A percentile compares a stretch with the other conserved stretches of the same genome.
Conservation (phyloP, 1,139 yeast genomes). For the Blastobotrys aristatus region DNA sequence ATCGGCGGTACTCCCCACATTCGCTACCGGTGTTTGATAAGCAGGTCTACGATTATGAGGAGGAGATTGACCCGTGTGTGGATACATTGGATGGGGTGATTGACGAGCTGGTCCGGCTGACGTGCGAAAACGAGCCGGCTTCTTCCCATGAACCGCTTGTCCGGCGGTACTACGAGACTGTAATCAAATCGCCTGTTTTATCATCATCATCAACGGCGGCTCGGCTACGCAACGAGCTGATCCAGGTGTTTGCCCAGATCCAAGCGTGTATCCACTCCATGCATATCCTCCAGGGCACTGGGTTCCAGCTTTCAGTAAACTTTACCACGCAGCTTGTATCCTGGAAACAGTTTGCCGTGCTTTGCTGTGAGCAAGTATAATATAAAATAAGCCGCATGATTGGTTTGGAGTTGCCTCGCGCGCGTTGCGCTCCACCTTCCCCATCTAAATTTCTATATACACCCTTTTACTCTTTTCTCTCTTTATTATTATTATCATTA, state of each 20-base stretch:
- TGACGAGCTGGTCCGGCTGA: conserved; percentile 10
- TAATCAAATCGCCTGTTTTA: no score
- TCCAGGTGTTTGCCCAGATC: conserved; percentile 13
- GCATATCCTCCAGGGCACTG: conserved; percentile 8
- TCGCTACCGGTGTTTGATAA: conserved; percentile 4
- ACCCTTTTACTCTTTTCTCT: no score
- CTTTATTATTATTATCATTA: no score
- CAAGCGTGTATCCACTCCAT: conserved; percentile 16
- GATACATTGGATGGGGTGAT: conserved; percentile 5
- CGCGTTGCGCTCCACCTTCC: no score
- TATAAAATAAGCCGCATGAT: no score
- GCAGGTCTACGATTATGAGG: conserved; percentile 5
- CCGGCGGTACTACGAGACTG: not conserved
- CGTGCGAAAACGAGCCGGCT: conserved; percentile 5
- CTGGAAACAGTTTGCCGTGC: not conserved
- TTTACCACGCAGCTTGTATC: not conserved
- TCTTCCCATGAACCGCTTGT: conserved; percentile 2
- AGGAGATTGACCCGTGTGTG: conserved; percentile 9
- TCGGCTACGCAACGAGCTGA: not conserved
- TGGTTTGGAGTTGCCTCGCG: no score
- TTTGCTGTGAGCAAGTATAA: no score
- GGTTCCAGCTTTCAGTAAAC: conserved; percentile 1
- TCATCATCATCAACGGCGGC: not conserved
- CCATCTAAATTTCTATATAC: no score
- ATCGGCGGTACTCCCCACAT: not conserved